Evolutionary conservation across 2,329 filamentous ascomycete species (phyloP), one percentile per base, ranked within the genome.

Genomic region (Sphaerostilbella broomeana): DNA sequence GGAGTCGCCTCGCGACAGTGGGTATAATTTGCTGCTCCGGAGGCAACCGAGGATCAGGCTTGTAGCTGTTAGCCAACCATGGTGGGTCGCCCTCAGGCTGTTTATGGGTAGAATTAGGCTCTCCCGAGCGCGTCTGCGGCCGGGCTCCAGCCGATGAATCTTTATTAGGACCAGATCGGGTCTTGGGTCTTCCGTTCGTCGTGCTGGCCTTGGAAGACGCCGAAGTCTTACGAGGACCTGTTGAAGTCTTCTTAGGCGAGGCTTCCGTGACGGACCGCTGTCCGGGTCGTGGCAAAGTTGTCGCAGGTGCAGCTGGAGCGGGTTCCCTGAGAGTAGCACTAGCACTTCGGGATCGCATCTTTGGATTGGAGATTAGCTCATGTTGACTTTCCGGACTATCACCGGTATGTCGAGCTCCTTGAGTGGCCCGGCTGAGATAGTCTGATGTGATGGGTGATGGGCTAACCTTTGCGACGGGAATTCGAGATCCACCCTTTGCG

Each of bases 21-120:
- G 92, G 92, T 9, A 98, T 77, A 38, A 98, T 80, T 58, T 98
- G 92, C 61, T 98, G 86, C 46, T 98, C 92, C 0, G 88, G 92
- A 5, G 92, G 92, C 22, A 98, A 70, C 45, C 88, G 82, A 20
- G 92, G 92, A 57, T 98, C 92, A 1, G 92, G 92, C 56, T 94
- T 94, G 63, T 95, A 98, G 63, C 94, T 87, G 16, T 84, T 86
- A 31, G 92, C 77, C 63, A 97, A 77, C 92, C 92, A 98, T 36
- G 92, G 92, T 8, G 92, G 88, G 38, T 97, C 90, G 15, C 92
- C 92, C 67, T 97, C 92, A 1, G 89, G 89, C 28, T 81, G 77
- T 56, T 86, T 77, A 71, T 60, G 55, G 60, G 52, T 58, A 21
- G 63, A 53, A 28, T 65, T 60, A 20, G 72, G 49, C 42, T 76